phyloP scores from a whole-genome alignment of 345 rosid genomes.

The Nephelium lappaceum region DNA sequence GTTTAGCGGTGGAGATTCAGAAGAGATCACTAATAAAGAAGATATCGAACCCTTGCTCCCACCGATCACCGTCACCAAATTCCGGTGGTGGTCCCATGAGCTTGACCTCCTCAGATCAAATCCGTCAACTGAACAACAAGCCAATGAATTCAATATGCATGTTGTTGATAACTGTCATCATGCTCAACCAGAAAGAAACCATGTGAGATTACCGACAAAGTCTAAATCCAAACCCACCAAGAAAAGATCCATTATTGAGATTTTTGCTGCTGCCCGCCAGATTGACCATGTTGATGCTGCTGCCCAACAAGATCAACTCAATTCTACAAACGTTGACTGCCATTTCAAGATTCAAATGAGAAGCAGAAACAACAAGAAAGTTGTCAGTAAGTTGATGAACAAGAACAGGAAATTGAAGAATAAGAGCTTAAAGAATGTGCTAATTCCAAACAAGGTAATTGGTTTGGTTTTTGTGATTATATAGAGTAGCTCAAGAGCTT shows the following conservation, averaged over 20 bases:
- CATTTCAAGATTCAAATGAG: constrained; percentile 21
- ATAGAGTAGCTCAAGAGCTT: not conserved
- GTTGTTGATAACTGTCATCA: constrained; percentile 25
- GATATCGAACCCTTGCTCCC: constrained; percentile 46
- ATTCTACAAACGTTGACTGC: not conserved
- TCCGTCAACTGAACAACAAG: not conserved
- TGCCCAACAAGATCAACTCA: constrained; percentile 18
- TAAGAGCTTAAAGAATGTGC: constrained; percentile 25
- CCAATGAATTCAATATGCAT: constrained; percentile 8
- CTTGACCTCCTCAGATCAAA: constrained; percentile 37
- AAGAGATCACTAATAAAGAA: constrained; percentile 18
- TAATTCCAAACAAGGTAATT: constrained; percentile 31
- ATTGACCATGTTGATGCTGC: constrained; percentile 25
- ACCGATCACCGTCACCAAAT: constrained; percentile 54
- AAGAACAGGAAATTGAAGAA: constrained; percentile 27
- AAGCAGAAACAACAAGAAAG: constrained; percentile 14
- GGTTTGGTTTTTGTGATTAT: not conserved
- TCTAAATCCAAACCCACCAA: constrained; percentile 43
- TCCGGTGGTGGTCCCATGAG: constrained; percentile 78
- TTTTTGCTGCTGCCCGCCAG: constrained; percentile 52
- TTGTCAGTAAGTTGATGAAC: constrained; percentile 17
- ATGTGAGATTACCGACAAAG: constrained; percentile 26
- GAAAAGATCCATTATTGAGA: constrained; percentile 57
- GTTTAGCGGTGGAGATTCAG: constrained; percentile 32
- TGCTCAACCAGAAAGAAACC: constrained; percentile 29